Percentiles rank a stretch among this genome's conserved stretches.
Evolutionary conservation across 176 grass and related monocot genomes (phyloP).

Genomic region (Coix lacrymajobi): DNA sequence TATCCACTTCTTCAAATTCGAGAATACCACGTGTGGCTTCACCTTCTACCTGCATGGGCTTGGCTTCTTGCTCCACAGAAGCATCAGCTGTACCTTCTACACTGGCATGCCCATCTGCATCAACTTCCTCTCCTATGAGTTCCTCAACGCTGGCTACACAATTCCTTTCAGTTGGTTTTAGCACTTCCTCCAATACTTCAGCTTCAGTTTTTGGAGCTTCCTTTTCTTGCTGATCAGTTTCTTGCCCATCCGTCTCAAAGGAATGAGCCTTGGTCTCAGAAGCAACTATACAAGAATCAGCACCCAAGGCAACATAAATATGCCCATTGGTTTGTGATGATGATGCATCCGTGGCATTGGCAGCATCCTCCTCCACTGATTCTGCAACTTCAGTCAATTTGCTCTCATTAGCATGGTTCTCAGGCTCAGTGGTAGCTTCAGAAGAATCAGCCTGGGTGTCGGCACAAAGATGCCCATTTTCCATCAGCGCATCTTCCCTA

Average conservation of each 20-base stretch:
- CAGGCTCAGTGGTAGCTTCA: background rate
- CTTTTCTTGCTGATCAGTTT: conserved; percentile 6
- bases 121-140: conserved; percentile 2
- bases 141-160: background rate
- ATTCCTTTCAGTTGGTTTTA: background rate
- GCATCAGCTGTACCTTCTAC: background rate
- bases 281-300: conserved; percentile 20
- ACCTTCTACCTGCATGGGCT: background rate
- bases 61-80: background rate
- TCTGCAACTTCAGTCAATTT: background rate
- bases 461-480: conserved; percentile 1
- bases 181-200: background rate
- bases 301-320: background rate
- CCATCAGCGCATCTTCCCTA: background rate
- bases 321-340: background rate
- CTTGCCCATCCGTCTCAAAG: background rate
- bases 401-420: background rate
- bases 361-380: background rate
- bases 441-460: background rate
- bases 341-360: background rate
- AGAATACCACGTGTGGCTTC: background rate
- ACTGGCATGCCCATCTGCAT: background rate
- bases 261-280: background rate
- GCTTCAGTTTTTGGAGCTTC: background rate
- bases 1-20: conserved; percentile 11